Percentiles rank a stretch among this genome's conserved stretches.
These are phyloP conservation scores for Trichoderma arundinaceum DNA, from an alignment of 2,329 filamentous ascomycete genomes.

Conservation along the genomic window DNA sequence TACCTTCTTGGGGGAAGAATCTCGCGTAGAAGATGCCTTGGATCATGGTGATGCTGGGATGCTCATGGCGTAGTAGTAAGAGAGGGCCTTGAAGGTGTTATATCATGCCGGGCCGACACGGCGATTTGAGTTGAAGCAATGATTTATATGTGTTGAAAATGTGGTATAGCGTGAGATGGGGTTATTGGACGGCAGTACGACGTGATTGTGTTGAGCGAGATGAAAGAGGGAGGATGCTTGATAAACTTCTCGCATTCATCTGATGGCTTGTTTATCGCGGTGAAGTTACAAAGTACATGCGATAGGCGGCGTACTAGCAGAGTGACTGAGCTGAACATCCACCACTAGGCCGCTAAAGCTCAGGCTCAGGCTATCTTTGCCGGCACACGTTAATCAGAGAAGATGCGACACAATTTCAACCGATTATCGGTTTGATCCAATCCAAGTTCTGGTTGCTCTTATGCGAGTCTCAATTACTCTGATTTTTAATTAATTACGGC, in stretches of 20 bases:
- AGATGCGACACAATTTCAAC: too few relatives aligned
- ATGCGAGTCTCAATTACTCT: too few relatives aligned
- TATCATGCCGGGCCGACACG: neutral
- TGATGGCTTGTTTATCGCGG: too few relatives aligned
- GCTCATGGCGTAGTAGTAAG: neutral
- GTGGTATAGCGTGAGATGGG: neutral
- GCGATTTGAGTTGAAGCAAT: neutral
- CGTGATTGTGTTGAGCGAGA: neutral
- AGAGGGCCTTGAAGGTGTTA: neutral
- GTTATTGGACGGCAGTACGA: neutral
- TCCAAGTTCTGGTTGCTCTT: too few relatives aligned
- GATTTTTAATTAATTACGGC: too few relatives aligned
- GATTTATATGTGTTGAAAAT: neutral
- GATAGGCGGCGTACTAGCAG: too few relatives aligned
- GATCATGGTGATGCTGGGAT: conserved; percentile 56
- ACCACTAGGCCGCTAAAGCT: too few relatives aligned
- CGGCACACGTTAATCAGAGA: too few relatives aligned
- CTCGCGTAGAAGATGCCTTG: conserved; percentile 74
- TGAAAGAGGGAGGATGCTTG: neutral
- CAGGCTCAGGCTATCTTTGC: too few relatives aligned
- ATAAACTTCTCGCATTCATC: neutral
- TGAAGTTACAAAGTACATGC: too few relatives aligned
- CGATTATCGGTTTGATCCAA: too few relatives aligned
- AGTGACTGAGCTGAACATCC: too few relatives aligned
- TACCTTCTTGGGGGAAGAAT: conserved; percentile 70